Evolutionary conservation across 805 yeast genomes (phyloP).

Genomic region (Monosporozyma aerobia): DNA sequence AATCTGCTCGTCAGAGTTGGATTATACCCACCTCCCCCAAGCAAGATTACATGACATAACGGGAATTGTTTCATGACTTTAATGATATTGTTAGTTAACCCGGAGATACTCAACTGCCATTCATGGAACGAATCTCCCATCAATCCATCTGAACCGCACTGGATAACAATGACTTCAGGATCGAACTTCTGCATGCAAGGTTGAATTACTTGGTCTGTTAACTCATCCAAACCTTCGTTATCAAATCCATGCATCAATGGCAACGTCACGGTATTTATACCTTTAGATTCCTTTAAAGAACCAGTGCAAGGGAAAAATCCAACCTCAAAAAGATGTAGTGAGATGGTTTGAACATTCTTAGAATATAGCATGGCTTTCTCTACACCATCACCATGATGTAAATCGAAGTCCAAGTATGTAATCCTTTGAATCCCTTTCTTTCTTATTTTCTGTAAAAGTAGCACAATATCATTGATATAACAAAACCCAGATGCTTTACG

Average conservation of each 20-base stretch:
- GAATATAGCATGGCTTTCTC: constrained; percentile 52
- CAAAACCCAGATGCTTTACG: constrained; percentile 60
- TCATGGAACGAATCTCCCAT: constrained; percentile 53
- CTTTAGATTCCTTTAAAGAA: constrained; percentile 30
- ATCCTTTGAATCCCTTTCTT: constrained; percentile 35
- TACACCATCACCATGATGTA: constrained; percentile 80
- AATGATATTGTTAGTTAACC: constrained; percentile 34
- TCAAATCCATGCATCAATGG: constrained; percentile 50
- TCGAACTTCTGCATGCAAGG: constrained; percentile 33
- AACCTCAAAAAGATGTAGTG: constrained; percentile 52
- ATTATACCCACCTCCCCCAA: constrained; percentile 78
- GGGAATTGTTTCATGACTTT: constrained; percentile 20
- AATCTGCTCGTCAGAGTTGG: constrained; percentile 51
- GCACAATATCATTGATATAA: constrained; percentile 58
- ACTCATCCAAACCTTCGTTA: constrained; percentile 34
- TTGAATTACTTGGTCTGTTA: constrained; percentile 35
- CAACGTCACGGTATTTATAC: constrained; percentile 40
- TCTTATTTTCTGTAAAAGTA: constrained; percentile 46
- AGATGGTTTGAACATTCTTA: constrained; percentile 47
- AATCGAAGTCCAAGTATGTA: constrained; percentile 59
- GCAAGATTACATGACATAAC: constrained; percentile 24
- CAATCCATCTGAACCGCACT: constrained; percentile 70
- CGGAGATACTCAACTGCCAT: constrained; percentile 59
- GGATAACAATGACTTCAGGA: constrained; percentile 52
- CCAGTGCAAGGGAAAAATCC: constrained; percentile 78